Evolutionary conservation across 805 yeast genomes (phyloP).

Genomic region (Kodamaea hsintzibuensis): DNA sequence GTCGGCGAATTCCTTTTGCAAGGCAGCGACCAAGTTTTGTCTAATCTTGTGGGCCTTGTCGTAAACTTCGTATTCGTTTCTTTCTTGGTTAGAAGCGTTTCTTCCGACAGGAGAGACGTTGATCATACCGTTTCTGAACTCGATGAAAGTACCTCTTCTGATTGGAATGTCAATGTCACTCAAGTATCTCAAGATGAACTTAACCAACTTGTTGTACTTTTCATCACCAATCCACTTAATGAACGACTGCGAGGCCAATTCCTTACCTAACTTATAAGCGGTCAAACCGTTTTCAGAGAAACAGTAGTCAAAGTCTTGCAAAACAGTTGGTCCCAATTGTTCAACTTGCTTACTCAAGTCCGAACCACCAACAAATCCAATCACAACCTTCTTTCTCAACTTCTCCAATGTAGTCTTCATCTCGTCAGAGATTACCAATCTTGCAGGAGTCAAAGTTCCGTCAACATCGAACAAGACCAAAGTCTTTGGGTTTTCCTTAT

Average conservation of each 20-base stretch:
- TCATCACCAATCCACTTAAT: slow-evolving; percentile 95
- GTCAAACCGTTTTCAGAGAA: slow-evolving; percentile 98
- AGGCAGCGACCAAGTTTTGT: slow-evolving; percentile 79
- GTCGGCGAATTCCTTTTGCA: slow-evolving; percentile 81
- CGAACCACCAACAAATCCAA: slow-evolving; percentile 98
- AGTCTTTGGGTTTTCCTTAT: slow-evolving; percentile 80
- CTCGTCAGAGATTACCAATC: slow-evolving; percentile 75
- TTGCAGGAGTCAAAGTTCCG: slow-evolving; percentile 97
- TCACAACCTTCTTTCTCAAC: slow-evolving; percentile 86
- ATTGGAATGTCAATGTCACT: slow-evolving; percentile 86
- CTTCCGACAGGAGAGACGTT: slow-evolving; percentile 98
- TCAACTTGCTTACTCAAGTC: slow-evolving; percentile 93
- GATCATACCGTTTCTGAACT: slow-evolving; percentile 99
- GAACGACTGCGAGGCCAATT: slow-evolving; percentile 91
- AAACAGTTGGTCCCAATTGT: slow-evolving; percentile 82
- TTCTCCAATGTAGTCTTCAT: slow-evolving; percentile 68
- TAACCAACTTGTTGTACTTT: slow-evolving; percentile 84
- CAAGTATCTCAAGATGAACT: slow-evolving; percentile 82
- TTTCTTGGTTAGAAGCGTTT: slow-evolving; percentile 92
- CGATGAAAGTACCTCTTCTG: slow-evolving; percentile 98
- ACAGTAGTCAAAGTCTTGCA: slow-evolving; percentile 88
- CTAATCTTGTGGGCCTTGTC: slow-evolving; percentile 83
- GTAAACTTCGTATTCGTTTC: slow-evolving; percentile 86
- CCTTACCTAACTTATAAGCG: slow-evolving; percentile 88
- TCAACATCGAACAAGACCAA: slow-evolving; percentile 96